A percentile compares a stretch with the other conserved stretches of the same genome.
Evolutionary conservation across 2,329 filamentous ascomycete genomes (phyloP).

Genomic region (Fusarium chuoi): DNA sequence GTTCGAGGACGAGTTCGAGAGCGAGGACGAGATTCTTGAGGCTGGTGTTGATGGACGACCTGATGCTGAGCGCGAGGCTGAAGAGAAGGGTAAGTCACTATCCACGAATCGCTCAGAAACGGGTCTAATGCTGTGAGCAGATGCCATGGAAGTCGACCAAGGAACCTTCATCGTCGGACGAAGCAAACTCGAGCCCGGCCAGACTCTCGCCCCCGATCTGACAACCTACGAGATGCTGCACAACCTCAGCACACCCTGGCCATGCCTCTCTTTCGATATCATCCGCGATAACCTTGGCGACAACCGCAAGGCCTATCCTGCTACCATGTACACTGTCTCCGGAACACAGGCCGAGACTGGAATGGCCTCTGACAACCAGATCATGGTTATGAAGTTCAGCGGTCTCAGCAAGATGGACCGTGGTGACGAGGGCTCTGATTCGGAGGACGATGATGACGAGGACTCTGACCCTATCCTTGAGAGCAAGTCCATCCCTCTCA

Average conservation of each 20-base stretch:
- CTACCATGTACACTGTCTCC: conserved; percentile 92
- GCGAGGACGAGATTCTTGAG: conserved; percentile 88
- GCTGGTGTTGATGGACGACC: conserved; percentile 93
- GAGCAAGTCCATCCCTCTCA: conserved; percentile 86
- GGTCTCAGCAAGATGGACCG: conserved; percentile 88
- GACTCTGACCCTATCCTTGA: conserved; percentile 90
- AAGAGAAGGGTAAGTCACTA: conserved; percentile 70
- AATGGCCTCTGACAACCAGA: conserved; percentile 84
- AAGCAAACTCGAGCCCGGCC: conserved; percentile 88
- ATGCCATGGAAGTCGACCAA: conserved; percentile 92
- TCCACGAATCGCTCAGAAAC: no score
- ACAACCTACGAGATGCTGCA: conserved; percentile 99
- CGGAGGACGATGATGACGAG: conserved; percentile 80
- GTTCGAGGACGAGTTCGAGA: conserved; percentile 92
- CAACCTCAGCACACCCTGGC: conserved; percentile 93
- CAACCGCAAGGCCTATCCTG: conserved; percentile 90
- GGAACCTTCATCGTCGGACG: conserved; percentile 96
- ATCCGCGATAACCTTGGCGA: conserved; percentile 87
- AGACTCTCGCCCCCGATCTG: conserved; percentile 89
- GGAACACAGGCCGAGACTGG: conserved; percentile 89
- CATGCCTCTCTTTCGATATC: conserved; percentile 95
- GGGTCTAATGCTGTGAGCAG: conserved; percentile 47
- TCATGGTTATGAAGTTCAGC: conserved; percentile 97
- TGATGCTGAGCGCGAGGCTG: conserved; percentile 90
- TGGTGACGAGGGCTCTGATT: conserved; percentile 73